Percentiles rank a stretch among this genome's conserved stretches.
These are phyloP conservation scores for Sambucus nigra DNA, from an alignment of 129 eudicot species.

Conservation along the genomic window DNA sequence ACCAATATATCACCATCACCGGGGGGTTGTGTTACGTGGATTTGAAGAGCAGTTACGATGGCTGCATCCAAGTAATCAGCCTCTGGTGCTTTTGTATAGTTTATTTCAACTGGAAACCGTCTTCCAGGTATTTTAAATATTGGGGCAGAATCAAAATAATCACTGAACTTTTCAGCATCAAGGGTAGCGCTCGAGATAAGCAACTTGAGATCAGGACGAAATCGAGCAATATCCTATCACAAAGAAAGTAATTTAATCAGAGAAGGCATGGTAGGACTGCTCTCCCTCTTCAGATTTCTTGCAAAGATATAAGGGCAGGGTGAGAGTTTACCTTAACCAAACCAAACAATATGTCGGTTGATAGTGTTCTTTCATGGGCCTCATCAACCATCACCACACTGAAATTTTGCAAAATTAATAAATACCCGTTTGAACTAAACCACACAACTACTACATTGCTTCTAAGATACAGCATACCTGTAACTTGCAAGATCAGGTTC, in stretches of 20 bases:
- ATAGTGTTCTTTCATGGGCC: conserved; percentile 87
- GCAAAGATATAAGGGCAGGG: no score
- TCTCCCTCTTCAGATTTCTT: no score
- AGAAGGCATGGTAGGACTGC: neutral
- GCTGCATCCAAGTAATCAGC: conserved; percentile 93
- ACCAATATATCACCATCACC: conserved; percentile 85
- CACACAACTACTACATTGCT: neutral
- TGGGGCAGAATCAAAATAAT: conserved; percentile 86
- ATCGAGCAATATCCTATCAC: conserved; percentile 63
- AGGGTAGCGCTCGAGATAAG: conserved; percentile 94
- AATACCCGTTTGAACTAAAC: neutral
- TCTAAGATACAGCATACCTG: conserved; percentile 27
- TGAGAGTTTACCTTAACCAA: conserved; percentile 92
- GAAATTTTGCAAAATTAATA: conserved; percentile 6
- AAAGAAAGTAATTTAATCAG: conserved; percentile 5
- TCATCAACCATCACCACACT: conserved; percentile 94
- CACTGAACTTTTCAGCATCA: conserved; percentile 85
- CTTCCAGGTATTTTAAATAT: conserved; percentile 84
- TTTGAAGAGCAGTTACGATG: conserved; percentile 77
- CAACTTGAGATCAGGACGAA: conserved; percentile 76
- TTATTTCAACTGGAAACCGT: conserved; percentile 81
- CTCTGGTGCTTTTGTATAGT: conserved; percentile 78
- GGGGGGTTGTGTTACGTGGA: conserved; percentile 69
- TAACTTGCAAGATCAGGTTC: conserved; percentile 75
- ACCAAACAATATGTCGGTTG: conserved; percentile 79